These are phyloP conservation scores for Calonectria pteridis DNA, from an alignment of 2,329 filamentous ascomycete genomes.

Conservation along the genomic window DNA sequence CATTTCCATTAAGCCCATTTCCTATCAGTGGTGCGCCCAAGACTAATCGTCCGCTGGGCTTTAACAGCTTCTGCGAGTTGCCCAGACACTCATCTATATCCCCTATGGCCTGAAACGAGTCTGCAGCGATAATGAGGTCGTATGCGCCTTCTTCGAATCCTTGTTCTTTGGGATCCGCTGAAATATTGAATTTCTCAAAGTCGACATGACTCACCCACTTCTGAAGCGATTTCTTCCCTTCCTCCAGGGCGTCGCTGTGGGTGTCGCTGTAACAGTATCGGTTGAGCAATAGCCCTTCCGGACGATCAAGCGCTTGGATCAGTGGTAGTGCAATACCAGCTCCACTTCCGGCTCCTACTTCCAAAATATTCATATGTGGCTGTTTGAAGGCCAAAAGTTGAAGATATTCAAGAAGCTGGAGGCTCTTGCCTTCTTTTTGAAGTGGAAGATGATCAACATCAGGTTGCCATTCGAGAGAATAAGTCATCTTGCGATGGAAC, in stretches of 20 bases:
- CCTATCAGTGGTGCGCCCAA: not conserved
- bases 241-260: not conserved
- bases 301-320: constrained; percentile 23
- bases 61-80: constrained; percentile 25
- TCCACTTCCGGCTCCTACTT: constrained; percentile 7
- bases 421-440: not conserved
- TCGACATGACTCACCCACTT: constrained; percentile 20
- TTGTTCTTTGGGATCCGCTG: constrained; percentile 13
- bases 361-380: constrained; percentile 29
- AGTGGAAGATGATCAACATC: constrained; percentile 22
- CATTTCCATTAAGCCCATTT: not conserved
- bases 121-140: constrained; percentile 21
- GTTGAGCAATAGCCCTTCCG: constrained; percentile 10
- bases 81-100: constrained; percentile 2
- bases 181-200: constrained; percentile 11
- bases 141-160: constrained; percentile 15
- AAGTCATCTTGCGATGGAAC: constrained; percentile 29
- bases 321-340: not conserved
- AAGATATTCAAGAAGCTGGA: constrained; percentile 12
- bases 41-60: constrained; percentile 15
- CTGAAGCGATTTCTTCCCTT: not conserved
- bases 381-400: constrained; percentile 27
- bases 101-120: not conserved
- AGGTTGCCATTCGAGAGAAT: constrained; percentile 23
- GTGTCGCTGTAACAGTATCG: constrained; percentile 20